Evolutionary conservation across 805 yeast species (phyloP).

Genomic region (Teunomyces lycoperdinae): DNA sequence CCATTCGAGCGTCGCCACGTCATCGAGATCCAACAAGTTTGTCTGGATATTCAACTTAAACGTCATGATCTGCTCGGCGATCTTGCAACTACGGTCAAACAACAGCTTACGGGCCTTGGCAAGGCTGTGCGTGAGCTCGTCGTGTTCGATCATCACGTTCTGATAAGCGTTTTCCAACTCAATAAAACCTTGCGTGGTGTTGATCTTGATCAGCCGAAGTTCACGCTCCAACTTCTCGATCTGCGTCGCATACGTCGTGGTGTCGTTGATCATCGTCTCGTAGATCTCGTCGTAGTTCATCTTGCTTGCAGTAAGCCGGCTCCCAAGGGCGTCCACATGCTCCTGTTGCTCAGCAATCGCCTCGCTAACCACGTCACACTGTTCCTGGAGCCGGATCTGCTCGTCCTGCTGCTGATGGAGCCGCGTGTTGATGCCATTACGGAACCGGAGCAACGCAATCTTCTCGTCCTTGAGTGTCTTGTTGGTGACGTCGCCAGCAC

Average conservation of each 20-base stretch:
- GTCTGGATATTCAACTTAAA: constrained; percentile 69
- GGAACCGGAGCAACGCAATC: constrained; percentile 28
- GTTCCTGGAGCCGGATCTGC: constrained; percentile 54
- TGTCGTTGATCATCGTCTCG: constrained; percentile 52
- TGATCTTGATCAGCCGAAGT: constrained; percentile 45
- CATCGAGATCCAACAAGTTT: constrained; percentile 58
- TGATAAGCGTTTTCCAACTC: constrained; percentile 47
- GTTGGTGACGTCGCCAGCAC: constrained; percentile 39
- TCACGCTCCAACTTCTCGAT: constrained; percentile 63
- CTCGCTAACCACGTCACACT: constrained; percentile 54
- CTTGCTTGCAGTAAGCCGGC: constrained; percentile 50
- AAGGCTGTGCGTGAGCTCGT: constrained; percentile 48
- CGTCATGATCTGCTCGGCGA: constrained; percentile 57
- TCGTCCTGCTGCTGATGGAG: constrained; percentile 56
- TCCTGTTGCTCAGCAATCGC: constrained; percentile 56
- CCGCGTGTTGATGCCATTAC: constrained; percentile 37
- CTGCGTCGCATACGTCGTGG: constrained; percentile 56
- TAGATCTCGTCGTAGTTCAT: constrained; percentile 54
- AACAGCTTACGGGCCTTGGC: constrained; percentile 46
- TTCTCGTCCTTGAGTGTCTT: constrained; percentile 47
- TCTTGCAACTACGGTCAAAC: constrained; percentile 51
- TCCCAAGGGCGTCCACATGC: constrained; percentile 54
- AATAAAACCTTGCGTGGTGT: constrained; percentile 48
- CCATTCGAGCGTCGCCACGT: constrained; percentile 40
- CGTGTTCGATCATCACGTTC: constrained; percentile 50